Evolutionary conservation across 2,329 filamentous ascomycete species (phyloP).

Genomic region (Aureobasidium sp.): DNA sequence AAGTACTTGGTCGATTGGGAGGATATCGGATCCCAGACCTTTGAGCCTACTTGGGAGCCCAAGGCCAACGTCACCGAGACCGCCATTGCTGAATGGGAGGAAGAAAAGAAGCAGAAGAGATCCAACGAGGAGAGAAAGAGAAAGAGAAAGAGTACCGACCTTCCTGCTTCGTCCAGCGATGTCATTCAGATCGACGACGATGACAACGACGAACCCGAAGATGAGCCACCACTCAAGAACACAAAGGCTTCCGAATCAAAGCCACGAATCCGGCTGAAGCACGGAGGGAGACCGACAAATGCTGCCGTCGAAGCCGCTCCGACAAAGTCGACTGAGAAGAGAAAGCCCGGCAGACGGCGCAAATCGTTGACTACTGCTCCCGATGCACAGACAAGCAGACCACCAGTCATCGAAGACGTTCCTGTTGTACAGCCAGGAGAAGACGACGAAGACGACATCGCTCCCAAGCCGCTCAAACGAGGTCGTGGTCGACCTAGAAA

Average conservation of each 20-base stretch:
- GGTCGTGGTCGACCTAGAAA: not conserved
- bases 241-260: not conserved
- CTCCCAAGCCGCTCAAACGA: not conserved
- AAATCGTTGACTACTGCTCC: not conserved
- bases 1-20: constrained; percentile 54
- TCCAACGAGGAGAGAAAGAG: not conserved
- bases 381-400: no score
- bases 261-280: not conserved
- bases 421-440: not conserved
- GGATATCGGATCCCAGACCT: constrained; percentile 37
- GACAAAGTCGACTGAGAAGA: not conserved
- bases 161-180: not conserved
- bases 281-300: not conserved
- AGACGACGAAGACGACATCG: not conserved
- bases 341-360: not conserved
- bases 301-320: not conserved
- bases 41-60: constrained; percentile 47
- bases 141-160: not conserved
- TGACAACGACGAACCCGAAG: not conserved
- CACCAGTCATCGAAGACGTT: not conserved
- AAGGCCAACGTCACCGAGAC: constrained; percentile 30
- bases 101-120: constrained; percentile 19
- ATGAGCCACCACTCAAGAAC: not conserved
- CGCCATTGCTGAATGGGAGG: constrained; percentile 33
- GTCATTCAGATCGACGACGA: not conserved